Base-by-base conservation (phyloP, 192 early-diverging fungal species). In the Backusella macrospora region DNA sequence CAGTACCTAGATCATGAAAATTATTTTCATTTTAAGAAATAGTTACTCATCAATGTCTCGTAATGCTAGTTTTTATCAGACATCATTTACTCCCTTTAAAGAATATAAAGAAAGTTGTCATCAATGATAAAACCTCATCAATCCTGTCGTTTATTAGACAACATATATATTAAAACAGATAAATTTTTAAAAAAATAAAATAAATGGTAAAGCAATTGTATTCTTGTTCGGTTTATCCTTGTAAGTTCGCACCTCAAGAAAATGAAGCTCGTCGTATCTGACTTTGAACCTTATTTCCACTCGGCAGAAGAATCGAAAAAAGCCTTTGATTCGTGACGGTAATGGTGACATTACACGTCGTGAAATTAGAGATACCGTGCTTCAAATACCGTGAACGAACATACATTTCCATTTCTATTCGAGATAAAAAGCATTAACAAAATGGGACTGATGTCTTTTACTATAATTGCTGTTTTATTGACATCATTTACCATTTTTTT, bases 321-420 rank as follows among this genome's bases (percentile, higher is more conserved):
- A 72, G 96, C 95, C 21, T 97, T 97, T 85, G 84, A 80, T 13
- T 82, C 89, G 89, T 78, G 94, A 97, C 80, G 87, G 86, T 23
- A 94, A 94, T 74, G 94, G 95, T 65, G 93, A 94, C 68, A 83
- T 97, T 37, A 91, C 90, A 63, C 86, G 89, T 47, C 81, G 84
- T 42, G 96, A 97, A 82, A 90, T 97, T 80, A 91, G 91, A 55
- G 89, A 92, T 74, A 83, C 85, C 34, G 90, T 96, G 34, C 75
- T 96, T 21, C 82, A 84, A 21, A 86, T 93, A 95, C 83, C 88
- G 88, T 79, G 95, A 97, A 74, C 88, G 92, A 47, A 87, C 91
- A 23, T 78, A 83, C 16, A 73, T 97, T 59, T 80, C 88, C 38
- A 84, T 82, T 14, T 91, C 92, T 1, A 81, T 97, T 29, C 80